phyloP scores from a whole-genome alignment of 176 grass and related monocot genomes.

The Otatea glauca region DNA sequence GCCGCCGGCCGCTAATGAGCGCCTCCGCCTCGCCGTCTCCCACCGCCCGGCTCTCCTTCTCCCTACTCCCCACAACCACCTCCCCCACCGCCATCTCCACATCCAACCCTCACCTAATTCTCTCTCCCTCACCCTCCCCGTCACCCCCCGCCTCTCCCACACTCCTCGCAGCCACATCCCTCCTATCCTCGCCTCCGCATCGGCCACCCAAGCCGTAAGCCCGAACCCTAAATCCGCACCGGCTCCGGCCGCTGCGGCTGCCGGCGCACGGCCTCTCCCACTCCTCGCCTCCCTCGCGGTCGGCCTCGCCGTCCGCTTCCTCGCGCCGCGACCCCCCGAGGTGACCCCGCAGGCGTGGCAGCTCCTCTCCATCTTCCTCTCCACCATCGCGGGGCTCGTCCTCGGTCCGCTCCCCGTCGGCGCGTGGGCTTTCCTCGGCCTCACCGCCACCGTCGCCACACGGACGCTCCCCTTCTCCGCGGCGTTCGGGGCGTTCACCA shows the following conservation, averaged over 20 bases:
- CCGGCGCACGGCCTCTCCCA: constrained; percentile 57
- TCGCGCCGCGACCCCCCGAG: constrained; percentile 56
- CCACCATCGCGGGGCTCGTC: constrained; percentile 71
- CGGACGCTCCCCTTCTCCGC: constrained; percentile 66
- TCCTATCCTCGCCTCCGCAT: constrained; percentile 9
- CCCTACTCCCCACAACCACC: background rate
- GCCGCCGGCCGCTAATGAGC: constrained; percentile 27
- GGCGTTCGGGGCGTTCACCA: constrained; percentile 74
- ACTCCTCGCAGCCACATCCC: constrained; percentile 8
- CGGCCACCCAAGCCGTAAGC: constrained; percentile 28
- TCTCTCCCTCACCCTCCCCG: background rate
- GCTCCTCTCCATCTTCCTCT: constrained; percentile 80
- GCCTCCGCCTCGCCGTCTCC: constrained; percentile 31
- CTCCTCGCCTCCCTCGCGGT: constrained; percentile 55
- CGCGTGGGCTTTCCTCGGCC: constrained; percentile 78
- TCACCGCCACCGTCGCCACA: constrained; percentile 65
- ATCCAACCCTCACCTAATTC: background rate
- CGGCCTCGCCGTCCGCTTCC: constrained; percentile 65
- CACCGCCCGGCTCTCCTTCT: constrained; percentile 22
- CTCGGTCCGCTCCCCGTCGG: constrained; percentile 74
- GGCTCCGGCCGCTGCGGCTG: background rate
- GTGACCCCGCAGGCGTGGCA: constrained; percentile 76
- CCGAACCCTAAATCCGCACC: background rate
- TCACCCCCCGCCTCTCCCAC: background rate
- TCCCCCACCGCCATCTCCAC: constrained; percentile 8